Percentiles rank a stretch among this genome's conserved stretches.
Evolutionary conservation across 2,329 filamentous ascomycete genomes (phyloP).

Genomic region (Eutypa lata): DNA sequence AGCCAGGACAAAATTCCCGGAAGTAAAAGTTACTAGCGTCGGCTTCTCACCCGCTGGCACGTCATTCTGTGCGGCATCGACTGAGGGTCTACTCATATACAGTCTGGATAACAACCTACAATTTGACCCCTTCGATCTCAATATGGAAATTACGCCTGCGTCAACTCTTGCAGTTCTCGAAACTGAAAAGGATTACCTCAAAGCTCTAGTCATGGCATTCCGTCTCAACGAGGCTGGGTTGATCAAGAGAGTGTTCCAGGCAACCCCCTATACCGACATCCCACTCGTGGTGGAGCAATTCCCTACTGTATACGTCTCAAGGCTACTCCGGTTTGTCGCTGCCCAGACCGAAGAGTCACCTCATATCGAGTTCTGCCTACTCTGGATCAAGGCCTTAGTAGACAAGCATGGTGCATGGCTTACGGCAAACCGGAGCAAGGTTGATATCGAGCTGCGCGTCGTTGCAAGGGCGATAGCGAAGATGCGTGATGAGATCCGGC

Average conservation of each 20-base stretch:
- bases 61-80: conserved; percentile 91
- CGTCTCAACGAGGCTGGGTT: conserved; percentile 83
- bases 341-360: conserved; percentile 85
- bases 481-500: conserved; percentile 79
- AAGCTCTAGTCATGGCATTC: conserved; percentile 95
- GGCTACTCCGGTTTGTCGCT: conserved; percentile 82
- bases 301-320: conserved; percentile 81
- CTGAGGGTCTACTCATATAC: conserved; percentile 91
- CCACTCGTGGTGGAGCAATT: conserved; percentile 73
- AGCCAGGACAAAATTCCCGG: conserved; percentile 69
- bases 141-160: conserved; percentile 87
- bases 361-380: conserved; percentile 89
- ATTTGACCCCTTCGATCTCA: conserved; percentile 95
- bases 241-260: conserved; percentile 81
- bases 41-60: conserved; percentile 86
- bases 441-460: conserved; percentile 80
- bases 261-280: conserved; percentile 73
- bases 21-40: conserved; percentile 80
- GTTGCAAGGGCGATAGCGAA: conserved; percentile 76
- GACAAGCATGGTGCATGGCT: conserved; percentile 83
- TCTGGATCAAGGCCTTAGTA: conserved; percentile 84
- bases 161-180: conserved; percentile 70
- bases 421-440: conserved; percentile 72
- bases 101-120: conserved; percentile 79
- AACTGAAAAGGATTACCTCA: conserved; percentile 75